Conservation (phyloP, 2,329 filamentous ascomycete genomes). For the Fusarium sp. region DNA sequence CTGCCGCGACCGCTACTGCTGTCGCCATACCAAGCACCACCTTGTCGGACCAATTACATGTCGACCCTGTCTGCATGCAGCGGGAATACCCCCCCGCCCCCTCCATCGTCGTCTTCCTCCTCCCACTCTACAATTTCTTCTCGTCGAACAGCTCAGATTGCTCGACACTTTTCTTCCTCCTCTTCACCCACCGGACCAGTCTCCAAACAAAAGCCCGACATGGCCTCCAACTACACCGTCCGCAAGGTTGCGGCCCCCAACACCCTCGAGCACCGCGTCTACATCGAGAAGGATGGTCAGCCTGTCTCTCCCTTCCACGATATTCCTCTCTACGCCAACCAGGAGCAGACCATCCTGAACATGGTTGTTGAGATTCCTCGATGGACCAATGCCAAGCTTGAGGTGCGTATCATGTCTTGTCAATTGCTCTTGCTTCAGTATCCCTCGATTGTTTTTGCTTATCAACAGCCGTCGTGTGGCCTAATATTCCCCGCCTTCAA, state of each 20-base stretch:
- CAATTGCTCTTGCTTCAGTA: background rate
- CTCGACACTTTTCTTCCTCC: slow-evolving; percentile 60
- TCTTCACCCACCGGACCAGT: slow-evolving; percentile 30
- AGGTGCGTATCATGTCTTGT: slow-evolving; percentile 68
- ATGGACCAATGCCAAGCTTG: slow-evolving; percentile 99
- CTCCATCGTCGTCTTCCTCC: slow-evolving; percentile 47
- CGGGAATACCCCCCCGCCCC: slow-evolving; percentile 51
- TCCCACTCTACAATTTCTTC: slow-evolving; percentile 54
- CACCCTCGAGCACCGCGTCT: slow-evolving; percentile 97
- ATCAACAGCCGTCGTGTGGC: slow-evolving; percentile 28
- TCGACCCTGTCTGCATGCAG: slow-evolving; percentile 38
- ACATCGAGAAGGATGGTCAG: slow-evolving; percentile 96
- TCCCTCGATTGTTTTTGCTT: background rate
- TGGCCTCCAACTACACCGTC: slow-evolving; percentile 74
- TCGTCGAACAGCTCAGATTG: slow-evolving; percentile 62
- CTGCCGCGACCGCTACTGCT: slow-evolving; percentile 17
- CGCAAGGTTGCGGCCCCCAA: slow-evolving; percentile 90
- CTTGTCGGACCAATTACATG: slow-evolving; percentile 41
- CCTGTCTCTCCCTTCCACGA: slow-evolving; percentile 98
- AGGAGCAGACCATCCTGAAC: slow-evolving; percentile 95
- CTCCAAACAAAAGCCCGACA: slow-evolving; percentile 46
- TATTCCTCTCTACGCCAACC: slow-evolving; percentile 96
- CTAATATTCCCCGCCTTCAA: slow-evolving; percentile 25
- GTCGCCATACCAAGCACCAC: slow-evolving; percentile 33
- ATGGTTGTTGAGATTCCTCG: slow-evolving; percentile 99